Conservation (phyloP, 176 grass and related monocot genomes). For the Aegilops longissima region DNA sequence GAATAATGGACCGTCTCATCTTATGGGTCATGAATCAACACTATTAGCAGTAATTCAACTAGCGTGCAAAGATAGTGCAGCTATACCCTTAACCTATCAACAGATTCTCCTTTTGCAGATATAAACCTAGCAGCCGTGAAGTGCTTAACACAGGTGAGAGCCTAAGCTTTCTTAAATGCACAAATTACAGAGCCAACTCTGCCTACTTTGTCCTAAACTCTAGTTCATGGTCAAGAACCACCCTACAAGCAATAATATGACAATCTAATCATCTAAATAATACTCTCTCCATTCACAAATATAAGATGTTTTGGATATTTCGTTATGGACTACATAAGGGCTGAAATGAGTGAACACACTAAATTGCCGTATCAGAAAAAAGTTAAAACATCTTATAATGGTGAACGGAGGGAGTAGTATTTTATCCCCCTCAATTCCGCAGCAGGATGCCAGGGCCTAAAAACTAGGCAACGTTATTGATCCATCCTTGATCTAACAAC, state of each 20-base stretch:
- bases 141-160: background rate
- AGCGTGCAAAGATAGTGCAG: background rate
- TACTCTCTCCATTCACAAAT: no score
- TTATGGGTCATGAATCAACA: background rate
- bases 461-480: background rate
- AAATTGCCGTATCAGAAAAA: no score
- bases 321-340: no score
- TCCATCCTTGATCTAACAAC: background rate
- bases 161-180: background rate
- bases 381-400: no score
- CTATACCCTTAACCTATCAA: background rate
- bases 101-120: background rate
- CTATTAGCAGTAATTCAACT: background rate
- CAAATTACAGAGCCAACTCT: slow-evolving; percentile 24
- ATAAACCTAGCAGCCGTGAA: background rate
- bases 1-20: background rate
- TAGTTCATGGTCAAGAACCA: background rate
- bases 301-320: no score
- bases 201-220: background rate
- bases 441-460: background rate
- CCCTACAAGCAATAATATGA: background rate
- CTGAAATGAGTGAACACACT: no score
- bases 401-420: no score
- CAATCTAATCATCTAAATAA: background rate
- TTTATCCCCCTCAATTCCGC: background rate